Conservation (phyloP, 2,329 filamentous ascomycete genomes). For the Mariannaea elegans region DNA sequence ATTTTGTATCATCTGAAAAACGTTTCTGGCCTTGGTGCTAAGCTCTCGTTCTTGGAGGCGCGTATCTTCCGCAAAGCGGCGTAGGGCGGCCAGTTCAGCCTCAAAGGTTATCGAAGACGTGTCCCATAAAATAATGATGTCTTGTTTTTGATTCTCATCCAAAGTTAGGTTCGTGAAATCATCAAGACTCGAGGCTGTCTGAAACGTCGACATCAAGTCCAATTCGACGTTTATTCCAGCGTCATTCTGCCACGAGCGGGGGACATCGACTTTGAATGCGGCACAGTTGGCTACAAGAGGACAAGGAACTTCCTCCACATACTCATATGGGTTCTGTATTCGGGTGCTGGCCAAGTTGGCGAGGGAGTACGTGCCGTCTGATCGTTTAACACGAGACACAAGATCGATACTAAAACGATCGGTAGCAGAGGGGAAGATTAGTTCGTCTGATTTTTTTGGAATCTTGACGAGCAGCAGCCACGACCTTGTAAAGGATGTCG, state of each 20-base stretch:
- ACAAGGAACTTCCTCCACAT: conserved; percentile 13
- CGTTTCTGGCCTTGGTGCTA: conserved; percentile 32
- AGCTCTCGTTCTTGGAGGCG: conserved; percentile 29
- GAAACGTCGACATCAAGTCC: conserved; percentile 71
- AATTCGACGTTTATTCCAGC: conserved; percentile 38
- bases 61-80: conserved; percentile 35
- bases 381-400: conserved; percentile 27
- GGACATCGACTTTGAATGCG: conserved; percentile 47
- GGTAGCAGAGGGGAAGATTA: conserved; percentile 38
- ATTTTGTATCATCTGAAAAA: conserved; percentile 45
- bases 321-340: conserved; percentile 45
- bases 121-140: conserved; percentile 42
- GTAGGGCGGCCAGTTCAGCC: conserved; percentile 45
- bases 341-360: conserved; percentile 37
- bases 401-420: conserved; percentile 44
- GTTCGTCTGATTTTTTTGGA: conserved; percentile 28
- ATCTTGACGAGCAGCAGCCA: conserved; percentile 45
- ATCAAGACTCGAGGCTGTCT: conserved; percentile 59
- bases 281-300: conserved; percentile 35
- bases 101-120: conserved; percentile 42
- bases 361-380: conserved; percentile 37
- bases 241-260: conserved; percentile 39
- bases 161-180: conserved; percentile 30
- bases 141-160: conserved; percentile 25
- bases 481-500: conserved; percentile 41